phyloP scores from a whole-genome alignment of 2,329 filamentous ascomycete species.

The Cladosporium sphaerospermum region DNA sequence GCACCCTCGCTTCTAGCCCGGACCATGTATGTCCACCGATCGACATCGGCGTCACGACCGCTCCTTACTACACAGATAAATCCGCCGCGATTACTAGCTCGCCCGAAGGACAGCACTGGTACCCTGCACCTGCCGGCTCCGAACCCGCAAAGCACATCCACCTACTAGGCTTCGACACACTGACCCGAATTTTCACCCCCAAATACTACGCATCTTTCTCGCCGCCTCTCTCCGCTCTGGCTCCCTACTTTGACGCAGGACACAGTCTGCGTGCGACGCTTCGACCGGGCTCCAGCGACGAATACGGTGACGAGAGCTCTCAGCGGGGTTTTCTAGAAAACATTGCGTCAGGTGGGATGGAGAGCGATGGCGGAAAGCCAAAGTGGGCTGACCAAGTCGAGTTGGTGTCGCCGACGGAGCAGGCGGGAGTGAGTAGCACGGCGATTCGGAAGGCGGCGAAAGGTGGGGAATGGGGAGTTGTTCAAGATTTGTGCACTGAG shows the following conservation, averaged over 20 bases:
- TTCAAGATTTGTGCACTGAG: slow-evolving; percentile 51
- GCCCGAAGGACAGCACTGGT: slow-evolving; percentile 31
- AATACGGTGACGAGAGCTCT: slow-evolving; percentile 52
- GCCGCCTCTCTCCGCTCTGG: slow-evolving; percentile 49
- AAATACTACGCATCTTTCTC: slow-evolving; percentile 61
- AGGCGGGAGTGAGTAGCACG: slow-evolving; percentile 52
- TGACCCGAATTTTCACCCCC: slow-evolving; percentile 66
- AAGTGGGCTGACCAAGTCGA: slow-evolving; percentile 58
- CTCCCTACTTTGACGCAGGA: slow-evolving; percentile 54
- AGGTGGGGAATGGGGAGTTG: slow-evolving; percentile 39
- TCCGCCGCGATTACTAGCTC: slow-evolving; percentile 47
- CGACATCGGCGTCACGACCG: slow-evolving; percentile 65
- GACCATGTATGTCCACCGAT: slow-evolving; percentile 24
- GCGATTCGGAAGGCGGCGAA: slow-evolving; percentile 54
- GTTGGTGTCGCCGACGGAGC: slow-evolving; percentile 49
- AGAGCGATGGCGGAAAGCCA: slow-evolving; percentile 47
- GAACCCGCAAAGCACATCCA: slow-evolving; percentile 52
- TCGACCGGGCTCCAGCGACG: slow-evolving; percentile 47
- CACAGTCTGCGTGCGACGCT: slow-evolving; percentile 60
- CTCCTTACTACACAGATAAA: slow-evolving; percentile 71
- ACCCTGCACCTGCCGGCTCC: slow-evolving; percentile 18
- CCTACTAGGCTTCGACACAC: slow-evolving; percentile 69
- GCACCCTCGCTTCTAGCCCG: slow-evolving; percentile 5
- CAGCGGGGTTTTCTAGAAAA: slow-evolving; percentile 51
- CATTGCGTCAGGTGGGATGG: slow-evolving; percentile 43